Conservation (phyloP, 2,329 filamentous ascomycete genomes). For the Colletotrichum filicis region DNA sequence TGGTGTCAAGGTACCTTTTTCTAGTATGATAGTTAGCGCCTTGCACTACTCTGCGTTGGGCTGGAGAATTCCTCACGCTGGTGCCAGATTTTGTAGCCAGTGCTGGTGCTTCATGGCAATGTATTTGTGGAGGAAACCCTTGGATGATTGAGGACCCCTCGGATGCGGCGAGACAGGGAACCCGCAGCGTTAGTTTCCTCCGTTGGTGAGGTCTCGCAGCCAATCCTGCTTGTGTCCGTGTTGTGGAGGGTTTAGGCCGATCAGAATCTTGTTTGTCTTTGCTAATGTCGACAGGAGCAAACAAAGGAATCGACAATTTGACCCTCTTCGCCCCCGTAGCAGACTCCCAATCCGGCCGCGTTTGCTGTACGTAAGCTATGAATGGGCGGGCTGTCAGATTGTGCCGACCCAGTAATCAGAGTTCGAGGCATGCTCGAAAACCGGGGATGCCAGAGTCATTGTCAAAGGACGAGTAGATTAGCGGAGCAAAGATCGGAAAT, state of each 20-base stretch:
- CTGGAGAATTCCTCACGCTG: background rate
- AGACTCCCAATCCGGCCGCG: background rate
- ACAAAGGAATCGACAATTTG: slow-evolving; percentile 2
- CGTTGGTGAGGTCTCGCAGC: background rate
- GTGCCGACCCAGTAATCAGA: background rate
- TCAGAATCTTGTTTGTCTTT: slow-evolving; percentile 25
- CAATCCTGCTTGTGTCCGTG: slow-evolving; percentile 1
- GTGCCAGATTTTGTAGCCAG: background rate
- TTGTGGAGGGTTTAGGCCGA: background rate
- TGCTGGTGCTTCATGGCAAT: background rate
- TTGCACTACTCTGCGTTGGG: slow-evolving; percentile 2
- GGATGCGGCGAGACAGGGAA: slow-evolving; percentile 12
- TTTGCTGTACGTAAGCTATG: background rate
- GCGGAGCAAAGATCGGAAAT: background rate
- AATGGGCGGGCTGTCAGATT: background rate
- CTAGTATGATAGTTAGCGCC: slow-evolving; percentile 8
- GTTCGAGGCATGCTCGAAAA: background rate
- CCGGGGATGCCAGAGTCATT: background rate
- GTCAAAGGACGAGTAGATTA: background rate
- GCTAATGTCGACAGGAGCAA: background rate
- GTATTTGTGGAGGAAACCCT: background rate
- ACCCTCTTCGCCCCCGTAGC: background rate
- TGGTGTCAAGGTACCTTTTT: background rate
- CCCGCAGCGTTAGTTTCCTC: background rate
- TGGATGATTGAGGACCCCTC: background rate